Evolutionary conservation across 257 asterid species (phyloP).

Genomic region (Solanum sitiens): DNA sequence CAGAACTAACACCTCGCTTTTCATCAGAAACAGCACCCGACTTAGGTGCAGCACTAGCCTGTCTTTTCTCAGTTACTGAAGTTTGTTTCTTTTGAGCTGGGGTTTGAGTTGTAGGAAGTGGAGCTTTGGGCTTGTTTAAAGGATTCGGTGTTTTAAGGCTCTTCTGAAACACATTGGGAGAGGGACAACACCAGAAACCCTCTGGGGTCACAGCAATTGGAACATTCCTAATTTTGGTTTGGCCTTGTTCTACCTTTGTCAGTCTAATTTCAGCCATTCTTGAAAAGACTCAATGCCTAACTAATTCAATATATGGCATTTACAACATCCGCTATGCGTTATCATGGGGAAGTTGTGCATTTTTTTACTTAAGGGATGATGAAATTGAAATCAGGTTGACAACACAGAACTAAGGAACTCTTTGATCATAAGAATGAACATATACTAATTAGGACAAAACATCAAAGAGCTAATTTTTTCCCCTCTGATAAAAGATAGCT

Average conservation of each 20-base stretch:
- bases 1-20: conserved; percentile 23
- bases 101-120: conserved; percentile 19
- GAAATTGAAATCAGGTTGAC: neutral
- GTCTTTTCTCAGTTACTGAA: conserved; percentile 33
- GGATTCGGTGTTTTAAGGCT: conserved; percentile 41
- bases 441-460: neutral
- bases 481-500: neutral
- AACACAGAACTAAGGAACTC: neutral
- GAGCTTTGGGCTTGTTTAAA: conserved; percentile 44
- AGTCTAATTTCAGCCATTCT: conserved; percentile 63
- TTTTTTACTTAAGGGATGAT: neutral
- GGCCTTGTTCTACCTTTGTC: conserved; percentile 62
- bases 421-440: neutral
- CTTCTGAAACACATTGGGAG: conserved; percentile 82
- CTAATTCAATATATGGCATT: conserved; percentile 10
- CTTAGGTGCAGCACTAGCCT: conserved; percentile 20
- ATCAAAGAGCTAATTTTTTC: neutral
- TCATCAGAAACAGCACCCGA: conserved; percentile 21
- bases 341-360: neutral
- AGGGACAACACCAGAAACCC: conserved; percentile 99
- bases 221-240: conserved; percentile 59
- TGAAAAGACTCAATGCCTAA: conserved; percentile 13
- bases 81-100: conserved; percentile 35
- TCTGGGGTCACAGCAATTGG: conserved; percentile 98
- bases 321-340: neutral